Percentiles rank a stretch among this genome's conserved stretches.
Conservation (phyloP, 2,329 filamentous ascomycete species). For the Didymella keratinophila region DNA sequence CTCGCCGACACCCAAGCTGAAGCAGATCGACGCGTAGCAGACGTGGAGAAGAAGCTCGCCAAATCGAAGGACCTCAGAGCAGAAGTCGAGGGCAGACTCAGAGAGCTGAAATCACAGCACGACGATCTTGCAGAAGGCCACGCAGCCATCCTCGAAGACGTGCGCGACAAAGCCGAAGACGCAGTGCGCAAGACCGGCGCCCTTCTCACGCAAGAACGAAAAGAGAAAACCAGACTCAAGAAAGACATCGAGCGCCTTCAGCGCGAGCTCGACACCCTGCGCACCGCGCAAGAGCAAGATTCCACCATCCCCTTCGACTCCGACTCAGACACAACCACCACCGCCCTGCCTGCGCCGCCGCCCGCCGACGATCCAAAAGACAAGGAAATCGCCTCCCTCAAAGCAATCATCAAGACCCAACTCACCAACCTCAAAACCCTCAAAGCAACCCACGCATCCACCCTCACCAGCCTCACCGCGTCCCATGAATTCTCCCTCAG, state of each 20-base stretch:
- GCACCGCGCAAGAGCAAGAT: slow-evolving; percentile 18
- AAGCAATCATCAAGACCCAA: slow-evolving; percentile 39
- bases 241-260: slow-evolving; percentile 39
- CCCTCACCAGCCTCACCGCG: slow-evolving; percentile 7
- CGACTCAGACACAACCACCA: slow-evolving; percentile 22
- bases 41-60: slow-evolving; percentile 42
- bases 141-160: slow-evolving; percentile 36
- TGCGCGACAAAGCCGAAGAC: slow-evolving; percentile 48
- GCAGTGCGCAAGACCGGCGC: slow-evolving; percentile 44
- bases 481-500: slow-evolving; percentile 29
- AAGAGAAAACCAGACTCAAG: slow-evolving; percentile 38
- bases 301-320: slow-evolving; percentile 3
- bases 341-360: neutral
- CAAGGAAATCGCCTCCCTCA: slow-evolving; percentile 38
- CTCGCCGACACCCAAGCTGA: slow-evolving; percentile 37
- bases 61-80: slow-evolving; percentile 39
- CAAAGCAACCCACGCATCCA: slow-evolving; percentile 28
- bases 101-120: slow-evolving; percentile 38
- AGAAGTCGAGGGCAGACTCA: slow-evolving; percentile 36
- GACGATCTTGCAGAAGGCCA: slow-evolving; percentile 40
- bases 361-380: slow-evolving; percentile 32
- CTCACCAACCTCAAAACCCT: slow-evolving; percentile 34
- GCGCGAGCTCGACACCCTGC: slow-evolving; percentile 33
- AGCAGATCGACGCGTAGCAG: slow-evolving; percentile 38
- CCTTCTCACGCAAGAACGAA: slow-evolving; percentile 45